Base-by-base conservation (phyloP, 768 basidiomycete genomes). In the Leucosporidium yakuticum region DNA sequence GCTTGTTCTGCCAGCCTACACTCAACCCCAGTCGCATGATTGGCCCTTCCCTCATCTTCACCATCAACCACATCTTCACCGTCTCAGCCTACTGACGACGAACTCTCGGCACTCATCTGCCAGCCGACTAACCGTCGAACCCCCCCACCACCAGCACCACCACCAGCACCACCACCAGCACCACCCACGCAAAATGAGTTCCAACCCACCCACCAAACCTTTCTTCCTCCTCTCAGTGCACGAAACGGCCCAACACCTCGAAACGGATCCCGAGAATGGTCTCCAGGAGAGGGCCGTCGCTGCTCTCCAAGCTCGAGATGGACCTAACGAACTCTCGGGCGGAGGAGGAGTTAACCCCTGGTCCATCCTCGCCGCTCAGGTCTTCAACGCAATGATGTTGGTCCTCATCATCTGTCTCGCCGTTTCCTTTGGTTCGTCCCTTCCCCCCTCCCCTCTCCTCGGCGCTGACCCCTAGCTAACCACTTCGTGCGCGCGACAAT, bases 371-470 rank as follows among this genome's bases (percentile, higher is more conserved):
- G 68, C 64, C 2, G 74, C 78, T 21, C 78, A 79, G 65, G 49
- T 78, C 44, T 76, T 75, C 60, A 78, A 78, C 74, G 76, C 77
- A 69, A 78, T 76, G 74, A 39, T 25, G 34, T 59, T 74, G 58
- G 70, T 76, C 1, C 68, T 75, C 68, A 67, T 80, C 61, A 76
- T 74, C 31, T 78, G 79, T n/a, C 64, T 73, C 76, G 82, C 82
- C 8, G 79, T 85, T 12, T 84, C 83, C 14, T 84, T 85, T 69
- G 84, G 34, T 36, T 5, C 6, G 34, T 36, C 5, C 34, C 12
- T 36, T 5, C 34, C 34, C 34, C 34, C 34, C 12, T 36, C 34
- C 6, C 34, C 5, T 6, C 34, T 36, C 34, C n/a, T n/a, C n/a
- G n/a, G n/a, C n/a, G n/a, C n/a, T n/a, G n/a, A n/a, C n/a, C n/a